Base-by-base conservation (phyloP, 176 grass and related monocot species). In the Ampelocalamus luodianensis region DNA sequence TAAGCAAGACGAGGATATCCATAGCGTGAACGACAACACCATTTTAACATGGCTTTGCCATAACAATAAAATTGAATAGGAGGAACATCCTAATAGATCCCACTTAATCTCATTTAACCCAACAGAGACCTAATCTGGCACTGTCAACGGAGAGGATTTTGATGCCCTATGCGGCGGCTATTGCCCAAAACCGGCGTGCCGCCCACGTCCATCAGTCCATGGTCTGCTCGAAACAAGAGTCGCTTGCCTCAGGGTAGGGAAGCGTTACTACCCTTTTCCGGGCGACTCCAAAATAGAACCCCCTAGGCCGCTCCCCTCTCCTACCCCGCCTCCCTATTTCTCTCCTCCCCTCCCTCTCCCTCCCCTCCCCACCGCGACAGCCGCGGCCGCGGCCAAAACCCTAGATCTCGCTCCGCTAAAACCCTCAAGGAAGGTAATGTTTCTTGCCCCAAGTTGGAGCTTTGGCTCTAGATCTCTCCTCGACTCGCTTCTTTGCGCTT, bases 401-500 rank as follows among this genome's bases (percentile, higher is more conserved):
- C 82, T 85, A 85, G 82, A 89, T 81, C 68, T 53, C 77, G 42
- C 71, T 61, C 76, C 42, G 49, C 76, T 85, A 38, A 79, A 89
- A 79, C 53, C 71, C 62, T 63, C 42, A 27, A 68, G 0, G 4
- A 49, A 85, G 76, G 88, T 85, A 81, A 77, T 5, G 48, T 74
- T 39, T 79, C 37, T 49, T 36, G 10, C 38, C 44, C 54, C 8
- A 14, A 58, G 6, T 12, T 23, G 70, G 20, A 66, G 3, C 26
- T 36, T 67, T 79, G 43, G 18, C 51, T 58, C 27, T 62, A 29
- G 61, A 85, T 89, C 83, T 85, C 29, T 76, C 4, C 3, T n/a
- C 9, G 55, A 9, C 8, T 37, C 64, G 27, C 32, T 71, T 38
- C 12, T 46, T 17, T 4, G 71, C 1, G 32, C 58, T 66, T 60